Evolutionary conservation across 2,329 filamentous ascomycete species (phyloP), one percentile per base, ranked within the genome.

Genomic region (Trichoderma sp.): DNA sequence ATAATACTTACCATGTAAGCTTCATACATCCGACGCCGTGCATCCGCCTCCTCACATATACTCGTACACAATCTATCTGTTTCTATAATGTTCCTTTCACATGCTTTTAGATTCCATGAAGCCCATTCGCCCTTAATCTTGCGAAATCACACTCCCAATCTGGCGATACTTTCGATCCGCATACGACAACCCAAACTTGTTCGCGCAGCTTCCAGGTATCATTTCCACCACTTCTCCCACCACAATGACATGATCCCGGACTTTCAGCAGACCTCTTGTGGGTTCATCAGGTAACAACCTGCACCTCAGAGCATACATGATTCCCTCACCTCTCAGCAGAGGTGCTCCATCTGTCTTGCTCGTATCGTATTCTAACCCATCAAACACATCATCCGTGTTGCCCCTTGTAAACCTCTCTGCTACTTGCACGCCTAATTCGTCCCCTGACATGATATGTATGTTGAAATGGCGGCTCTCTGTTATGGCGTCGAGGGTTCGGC

Each of bases 401-500:
- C 89, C 88, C 56, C 85, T 80, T 4, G 88, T 86, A 77, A 91
- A 89, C 75, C 87, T 85, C 68, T 88, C 85, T 1, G 90, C 89
- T 4, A 91, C 83, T 6, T 81, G 80, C 6, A 87, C 89, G 12
- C 89, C 90, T 1, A 81, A 78, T 6, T 81, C 82, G 53, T 88
- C 86, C 6, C 86, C 87, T 0, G 85, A 82, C 0, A 91, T 85
- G 6, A 91, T 80, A 76, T 91, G 90, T 16, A 91, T 85, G 75
- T 90, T 90, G 80, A 91, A 91, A 16, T 79, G 79, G 1, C 85
- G 78, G 60, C 83, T 86, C 16, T 79, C 81, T 18, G 80, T 76
- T 27, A 91, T 85, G 9, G 89, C 89, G 75, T 88, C 85, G 29
- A 89, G 84, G 14, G 89, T 91, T 14, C 88, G 86, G 80, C 88